Evolutionary conservation across 2,329 filamentous ascomycete genomes (phyloP), one percentile per base, ranked within the genome.

Genomic region (Xylariomycetidae sp.): DNA sequence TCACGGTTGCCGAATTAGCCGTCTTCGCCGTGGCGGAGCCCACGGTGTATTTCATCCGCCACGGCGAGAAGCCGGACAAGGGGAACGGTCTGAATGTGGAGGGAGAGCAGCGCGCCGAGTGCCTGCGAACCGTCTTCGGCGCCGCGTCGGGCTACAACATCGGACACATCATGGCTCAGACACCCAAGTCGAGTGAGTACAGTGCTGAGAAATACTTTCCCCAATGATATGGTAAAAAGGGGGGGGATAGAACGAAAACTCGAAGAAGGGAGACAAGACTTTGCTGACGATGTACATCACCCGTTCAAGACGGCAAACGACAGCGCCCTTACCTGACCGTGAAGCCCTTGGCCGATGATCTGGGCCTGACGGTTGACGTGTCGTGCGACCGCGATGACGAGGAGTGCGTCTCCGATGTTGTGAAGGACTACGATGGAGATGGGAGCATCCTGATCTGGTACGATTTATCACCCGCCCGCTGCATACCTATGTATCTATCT

Each of bases 31-130:
- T 36, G 12, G 36, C 42, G 1, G 36, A 47, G 8, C 66, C 74
- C 2, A 79, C 69, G 1, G 70, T 81, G 19, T 82, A 78, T 49
- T 57, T 81, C 7, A 81, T 82, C 50, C 71, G 77, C 13, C 77
- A 82, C 43, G 77, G 77, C 38, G 77, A 82, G 54, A 82, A 82
- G 54, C 76, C 77, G 2, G 54, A 63, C 23, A 63, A 64, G 12
- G 59, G 61, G 20, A 57, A 66, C 36, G 75, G 74, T 3, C 59
- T 81, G 28, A 74, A 55, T 35, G 44, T 63, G 0, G 47, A 67
- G 38, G 77, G 77, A n/a, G 42, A 66, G 34, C 38, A 75, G 53
- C 71, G 77, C 12, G 72, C 77, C 0, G 70, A 81, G 46, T 80
- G 77, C 42, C 57, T 82, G n/a, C 60, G 70, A 9, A 59, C 44